Conservation (phyloP, 179 eudicot genomes). For the Heliamphora pulchella region DNA sequence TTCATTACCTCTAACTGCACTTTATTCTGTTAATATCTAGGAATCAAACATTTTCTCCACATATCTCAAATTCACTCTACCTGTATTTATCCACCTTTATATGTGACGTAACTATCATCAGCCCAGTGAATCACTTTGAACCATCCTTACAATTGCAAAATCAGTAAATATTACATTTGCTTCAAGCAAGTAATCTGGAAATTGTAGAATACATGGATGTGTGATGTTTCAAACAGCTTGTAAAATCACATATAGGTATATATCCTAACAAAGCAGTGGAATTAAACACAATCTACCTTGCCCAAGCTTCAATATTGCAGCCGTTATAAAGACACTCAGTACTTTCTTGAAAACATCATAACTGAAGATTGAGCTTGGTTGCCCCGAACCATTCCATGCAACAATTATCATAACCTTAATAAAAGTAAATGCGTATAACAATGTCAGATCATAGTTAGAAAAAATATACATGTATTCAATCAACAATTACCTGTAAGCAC, state of each 20-base stretch:
- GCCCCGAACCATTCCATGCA: constrained; percentile 92
- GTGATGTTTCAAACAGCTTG: background rate
- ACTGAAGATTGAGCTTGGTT: constrained; percentile 59
- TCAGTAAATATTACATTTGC: background rate
- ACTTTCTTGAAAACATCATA: constrained; percentile 71
- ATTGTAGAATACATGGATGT: background rate
- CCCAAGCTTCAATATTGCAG: constrained; percentile 89
- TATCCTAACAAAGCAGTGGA: constrained; percentile 3
- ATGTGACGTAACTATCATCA: background rate
- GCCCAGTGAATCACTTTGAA: background rate
- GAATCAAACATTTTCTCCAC: background rate
- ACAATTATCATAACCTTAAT: constrained; percentile 92
- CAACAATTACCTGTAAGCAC: constrained; percentile 72
- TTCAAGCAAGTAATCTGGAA: background rate
- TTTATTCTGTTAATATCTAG: background rate
- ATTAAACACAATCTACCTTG: constrained; percentile 47
- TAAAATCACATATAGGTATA: background rate
- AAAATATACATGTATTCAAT: background rate
- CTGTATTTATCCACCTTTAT: background rate
- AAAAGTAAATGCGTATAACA: constrained; percentile 9
- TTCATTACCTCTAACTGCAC: background rate
- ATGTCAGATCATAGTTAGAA: background rate
- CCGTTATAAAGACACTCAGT: constrained; percentile 85
- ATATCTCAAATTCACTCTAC: background rate
- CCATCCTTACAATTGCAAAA: background rate